Base-by-base conservation (phyloP, 106 monocot genomes). In the Dendrobium officinale region DNA sequence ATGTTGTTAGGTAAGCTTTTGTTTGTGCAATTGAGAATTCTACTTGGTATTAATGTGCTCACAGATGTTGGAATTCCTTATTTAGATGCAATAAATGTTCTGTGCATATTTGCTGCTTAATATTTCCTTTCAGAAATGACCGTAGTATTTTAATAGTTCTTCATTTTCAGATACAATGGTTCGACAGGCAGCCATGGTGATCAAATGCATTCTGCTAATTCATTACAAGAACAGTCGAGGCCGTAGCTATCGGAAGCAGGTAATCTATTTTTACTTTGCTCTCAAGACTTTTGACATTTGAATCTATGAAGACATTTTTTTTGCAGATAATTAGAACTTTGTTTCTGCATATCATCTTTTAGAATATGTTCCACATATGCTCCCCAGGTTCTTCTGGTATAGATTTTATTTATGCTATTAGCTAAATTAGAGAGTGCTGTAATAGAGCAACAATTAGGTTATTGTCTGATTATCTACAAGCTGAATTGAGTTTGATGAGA, bases 151-250 rank as follows among this genome's bases (percentile, higher is more conserved):
- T 42, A 42, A 74, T 44, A 74, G 8, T n/a, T 72, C 33, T 5
- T 74, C 43, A 42, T 79, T 55, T 78, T 22, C 92, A 97, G 96
- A 97, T 86, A 97, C 89, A 72, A 86, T 94, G 88, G 92, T 97
- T 42, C 90, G 96, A 17, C 96, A 93, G 59, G 90, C 89, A 79
- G 92, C 93, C 80, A 97, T 97, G 96, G 79, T 90, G 42, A 4
- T 92, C 24, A 97, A 97, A 73, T 92, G 93, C 82, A 33, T 88
- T 26, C 73, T 97, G 26, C 84, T 97, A 73, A 94, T 94, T 77
- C 92, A 90, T 81, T 92, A 90, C 86, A 97, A 90, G 84, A 97
- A 94, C 77, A 88, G 87, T 83, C 87, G 85, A 67, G 93, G 96
- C 20, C 85, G 86, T 49, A 92, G 85, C 79, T 97, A 90, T 55